Evolutionary conservation across 129 eudicot species (phyloP), one percentile per base, ranked within the genome.

Genomic region (Sambucus nigra): DNA sequence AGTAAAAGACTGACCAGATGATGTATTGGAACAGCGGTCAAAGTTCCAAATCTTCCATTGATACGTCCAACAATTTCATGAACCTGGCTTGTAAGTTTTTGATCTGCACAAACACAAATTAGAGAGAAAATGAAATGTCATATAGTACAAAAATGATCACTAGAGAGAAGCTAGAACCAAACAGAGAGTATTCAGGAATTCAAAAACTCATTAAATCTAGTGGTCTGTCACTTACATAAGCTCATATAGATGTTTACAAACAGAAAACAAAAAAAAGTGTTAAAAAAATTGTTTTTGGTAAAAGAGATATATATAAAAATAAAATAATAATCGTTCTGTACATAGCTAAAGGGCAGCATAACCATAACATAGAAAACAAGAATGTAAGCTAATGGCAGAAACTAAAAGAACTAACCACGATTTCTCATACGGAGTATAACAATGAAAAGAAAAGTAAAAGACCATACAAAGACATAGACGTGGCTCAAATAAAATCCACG

Each of bases 11-110:
- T 70, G 52, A 84, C 97, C 93, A 89, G 80, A 84, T 89, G 97
- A 59, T 84, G 97, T 70, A 89, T 84, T 17, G 97, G 97, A 55
- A 84, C 95, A 7, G 84, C 72, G 24, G 86, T 70, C 68, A 84
- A 76, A 54, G 88, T 47, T 67, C 97, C 97, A 60, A 88, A 88
- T 73, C 94, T 80, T 38, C 97, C 97, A 54, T 88, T 88, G 72
- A 88, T 81, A 49, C 95, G 81, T 20, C 96, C 94, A 60, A 88
- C 97, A 61, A 84, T 89, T 74, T 89, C 97, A 69, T 89, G 95
- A 72, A 89, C 97, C 54, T 89, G 97, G 73, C 95, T 84, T 21
- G 97, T 89, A 60, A 89, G 97, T 65, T 84, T 89, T 76, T 89
- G 95, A 81, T 89, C 97, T 89, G 73, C 29, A 20, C 49, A 55